These are phyloP conservation scores for Tricholoma bakamatsutake DNA, from an alignment of 768 basidiomycete genomes.

Conservation along the genomic window DNA sequence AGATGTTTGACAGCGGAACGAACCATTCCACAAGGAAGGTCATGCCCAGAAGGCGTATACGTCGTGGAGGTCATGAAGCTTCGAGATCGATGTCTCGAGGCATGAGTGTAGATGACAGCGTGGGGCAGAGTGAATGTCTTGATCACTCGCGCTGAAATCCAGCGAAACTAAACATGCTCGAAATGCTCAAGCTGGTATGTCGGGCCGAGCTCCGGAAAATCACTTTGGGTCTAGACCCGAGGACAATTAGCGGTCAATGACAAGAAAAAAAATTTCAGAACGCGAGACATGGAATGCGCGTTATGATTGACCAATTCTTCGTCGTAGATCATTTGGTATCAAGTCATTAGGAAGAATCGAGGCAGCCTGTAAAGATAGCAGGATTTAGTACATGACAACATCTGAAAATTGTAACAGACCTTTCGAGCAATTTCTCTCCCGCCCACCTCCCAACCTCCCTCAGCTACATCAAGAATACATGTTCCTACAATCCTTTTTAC, in stretches of 20 bases:
- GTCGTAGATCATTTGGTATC: slow-evolving; percentile 20
- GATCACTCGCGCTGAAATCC: slow-evolving; percentile 33
- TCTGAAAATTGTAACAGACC: slow-evolving; percentile 34
- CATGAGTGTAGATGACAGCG: slow-evolving; percentile 32
- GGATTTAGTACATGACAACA: not conserved
- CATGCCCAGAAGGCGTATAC: slow-evolving; percentile 11
- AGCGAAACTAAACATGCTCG: slow-evolving; percentile 1
- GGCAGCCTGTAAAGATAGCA: slow-evolving; percentile 22
- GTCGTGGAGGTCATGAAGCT: slow-evolving; percentile 50
- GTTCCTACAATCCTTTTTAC: slow-evolving; percentile 51
- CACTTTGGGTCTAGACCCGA: too few species aligned
- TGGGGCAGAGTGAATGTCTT: slow-evolving; percentile 17
- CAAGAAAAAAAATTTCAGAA: not conserved
- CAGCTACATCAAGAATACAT: slow-evolving; percentile 59
- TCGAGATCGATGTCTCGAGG: slow-evolving; percentile 45
- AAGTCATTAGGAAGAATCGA: slow-evolving; percentile 31
- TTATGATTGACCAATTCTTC: slow-evolving; percentile 14
- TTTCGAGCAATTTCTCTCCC: slow-evolving; percentile 58
- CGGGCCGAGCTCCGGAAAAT: too few species aligned
- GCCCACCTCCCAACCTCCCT: slow-evolving; percentile 84
- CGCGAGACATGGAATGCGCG: not conserved
- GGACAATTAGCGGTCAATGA: too few species aligned
- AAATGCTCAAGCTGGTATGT: too few species aligned
- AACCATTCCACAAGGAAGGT: slow-evolving; percentile 38
- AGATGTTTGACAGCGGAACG: slow-evolving; percentile 66